phyloP scores from a whole-genome alignment of 768 basidiomycete species.

The Suillus paluster region DNA sequence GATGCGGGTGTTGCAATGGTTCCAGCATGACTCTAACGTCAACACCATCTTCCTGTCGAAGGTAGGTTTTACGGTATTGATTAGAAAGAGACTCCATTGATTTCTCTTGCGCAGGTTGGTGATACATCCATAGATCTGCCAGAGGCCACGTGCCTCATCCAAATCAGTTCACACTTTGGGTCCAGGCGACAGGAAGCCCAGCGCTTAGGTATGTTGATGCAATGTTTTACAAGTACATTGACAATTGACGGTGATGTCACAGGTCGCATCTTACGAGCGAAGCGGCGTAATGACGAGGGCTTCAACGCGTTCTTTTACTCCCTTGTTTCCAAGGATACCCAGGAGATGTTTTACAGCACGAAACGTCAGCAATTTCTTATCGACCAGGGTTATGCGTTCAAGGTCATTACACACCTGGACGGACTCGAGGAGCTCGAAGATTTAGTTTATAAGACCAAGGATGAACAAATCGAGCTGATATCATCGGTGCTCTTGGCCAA shows the following conservation, averaged over 20 bases:
- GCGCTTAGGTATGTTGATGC: conserved; percentile 67
- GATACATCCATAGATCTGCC: conserved; percentile 99
- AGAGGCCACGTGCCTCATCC: conserved; percentile 98
- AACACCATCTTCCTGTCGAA: conserved; percentile 99
- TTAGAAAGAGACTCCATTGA: conserved; percentile 16
- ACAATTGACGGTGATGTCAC: conserved; percentile 16
- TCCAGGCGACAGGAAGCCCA: conserved; percentile 98
- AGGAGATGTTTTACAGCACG: conserved; percentile 99
- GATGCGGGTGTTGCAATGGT: conserved; percentile 92
- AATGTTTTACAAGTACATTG: conserved; percentile 18
- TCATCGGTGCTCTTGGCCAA: conserved; percentile 89
- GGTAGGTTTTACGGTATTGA: conserved; percentile 44
- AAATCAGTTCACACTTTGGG: conserved; percentile 99
- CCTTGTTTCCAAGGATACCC: conserved; percentile 97
- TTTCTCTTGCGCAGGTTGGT: conserved; percentile 66
- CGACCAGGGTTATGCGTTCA: conserved; percentile 99
- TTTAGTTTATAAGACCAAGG: conserved; percentile 87
- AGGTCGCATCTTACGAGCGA: conserved; percentile 97
- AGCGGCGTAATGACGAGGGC: conserved; percentile 97
- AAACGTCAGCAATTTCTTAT: conserved; percentile 99
- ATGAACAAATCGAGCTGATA: conserved; percentile 97
- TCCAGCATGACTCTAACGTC: conserved; percentile 93
- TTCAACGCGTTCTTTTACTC: conserved; percentile 99
- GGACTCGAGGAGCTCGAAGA: conserved; percentile 86
- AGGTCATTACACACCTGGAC: conserved; percentile 97